A percentile compares a stretch with the other conserved stretches of the same genome.
phyloP scores from a whole-genome alignment of 2,329 filamentous ascomycete species.

The Diaporthe velutina region DNA sequence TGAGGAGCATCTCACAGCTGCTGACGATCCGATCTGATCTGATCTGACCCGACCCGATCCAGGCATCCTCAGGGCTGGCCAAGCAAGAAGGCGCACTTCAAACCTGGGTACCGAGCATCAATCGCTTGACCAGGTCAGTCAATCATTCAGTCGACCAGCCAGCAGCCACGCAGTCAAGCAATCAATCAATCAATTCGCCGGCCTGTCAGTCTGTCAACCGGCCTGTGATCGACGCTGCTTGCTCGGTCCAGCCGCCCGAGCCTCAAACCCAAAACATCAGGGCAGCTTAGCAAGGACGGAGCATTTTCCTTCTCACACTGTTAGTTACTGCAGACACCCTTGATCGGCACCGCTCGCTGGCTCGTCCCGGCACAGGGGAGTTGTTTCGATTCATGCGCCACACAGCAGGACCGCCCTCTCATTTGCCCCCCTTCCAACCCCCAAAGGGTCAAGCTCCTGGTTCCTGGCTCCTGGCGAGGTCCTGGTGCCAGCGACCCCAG shows the following conservation, averaged over 20 bases:
- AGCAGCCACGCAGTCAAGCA: not conserved
- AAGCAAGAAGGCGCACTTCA: conserved; percentile 9
- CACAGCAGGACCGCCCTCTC: conserved; percentile 26
- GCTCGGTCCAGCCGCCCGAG: conserved; percentile 24
- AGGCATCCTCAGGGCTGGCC: not conserved
- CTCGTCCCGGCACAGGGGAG: conserved; percentile 28
- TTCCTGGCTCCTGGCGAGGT: conserved; percentile 13
- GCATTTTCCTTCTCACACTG: conserved; percentile 1
- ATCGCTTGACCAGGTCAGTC: conserved; percentile 7
- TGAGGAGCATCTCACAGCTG: not conserved
- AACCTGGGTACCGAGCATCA: conserved; percentile 20
- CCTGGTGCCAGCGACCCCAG: not conserved
- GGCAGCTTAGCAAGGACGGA: not conserved
- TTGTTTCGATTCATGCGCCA: conserved; percentile 33
- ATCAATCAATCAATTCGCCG: conserved; percentile 3
- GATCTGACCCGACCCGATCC: conserved; percentile 10
- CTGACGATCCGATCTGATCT: not conserved
- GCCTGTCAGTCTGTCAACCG: conserved; percentile 1
- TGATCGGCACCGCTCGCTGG: conserved; percentile 27
- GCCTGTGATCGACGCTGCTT: conserved; percentile 29
- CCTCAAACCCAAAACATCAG: conserved; percentile 23
- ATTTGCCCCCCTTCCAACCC: conserved; percentile 7
- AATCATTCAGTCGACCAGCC: not conserved
- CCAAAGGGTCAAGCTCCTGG: conserved; percentile 20
- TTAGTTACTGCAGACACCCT: conserved; percentile 22